Evolutionary conservation across 768 basidiomycete species (phyloP), one percentile per base, ranked within the genome.

Genomic region (Tricholoma flavovirens): DNA sequence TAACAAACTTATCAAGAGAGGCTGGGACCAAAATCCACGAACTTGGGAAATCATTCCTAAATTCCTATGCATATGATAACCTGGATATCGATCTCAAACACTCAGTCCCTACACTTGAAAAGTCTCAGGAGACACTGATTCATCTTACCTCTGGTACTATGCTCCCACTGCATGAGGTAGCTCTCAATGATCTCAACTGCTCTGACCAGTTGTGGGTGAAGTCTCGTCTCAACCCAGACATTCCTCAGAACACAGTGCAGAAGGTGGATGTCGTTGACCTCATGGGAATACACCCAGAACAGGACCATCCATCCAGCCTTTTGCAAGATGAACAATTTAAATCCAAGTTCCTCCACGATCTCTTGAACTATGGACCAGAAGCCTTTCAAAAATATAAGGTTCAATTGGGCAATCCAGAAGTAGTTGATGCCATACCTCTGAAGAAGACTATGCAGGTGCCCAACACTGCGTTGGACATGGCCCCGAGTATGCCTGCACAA

Each of bases 181-280:
- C n/a, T n/a, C 26, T 19, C 10, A 57, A 56, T 6, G 67, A 74
- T 54, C 61, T 77, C 2, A 50, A 59, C 3, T 73, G 67, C 53
- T 67, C 69, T 0, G 54, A 68, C 1, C 56, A 68, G 32, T 60
- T 76, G 12, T 75, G 74, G 73, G 45, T 58, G 21, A 63, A 38
- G 30, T 68, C 60, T 12, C 42, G 36, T 0, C 38, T 64, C 17
- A 72, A 73, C 49, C 60, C 51, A 38, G 38, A 26, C 1, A 42
- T 42, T 7, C 24, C 17, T 2, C 29, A n/a, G n/a, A n/a, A n/a
- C n/a, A n/a, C n/a, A n/a, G n/a, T n/a, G n/a, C n/a, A n/a, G n/a
- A n/a, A n/a, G n/a, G n/a, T n/a, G n/a, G n/a, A n/a, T n/a, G n/a
- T n/a, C n/a, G n/a, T n/a, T n/a, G n/a, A n/a, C n/a, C n/a, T n/a